Evolutionary conservation across 2,329 filamentous ascomycete genomes (phyloP).

Genomic region (Cryoendolithus antarcticus): DNA sequence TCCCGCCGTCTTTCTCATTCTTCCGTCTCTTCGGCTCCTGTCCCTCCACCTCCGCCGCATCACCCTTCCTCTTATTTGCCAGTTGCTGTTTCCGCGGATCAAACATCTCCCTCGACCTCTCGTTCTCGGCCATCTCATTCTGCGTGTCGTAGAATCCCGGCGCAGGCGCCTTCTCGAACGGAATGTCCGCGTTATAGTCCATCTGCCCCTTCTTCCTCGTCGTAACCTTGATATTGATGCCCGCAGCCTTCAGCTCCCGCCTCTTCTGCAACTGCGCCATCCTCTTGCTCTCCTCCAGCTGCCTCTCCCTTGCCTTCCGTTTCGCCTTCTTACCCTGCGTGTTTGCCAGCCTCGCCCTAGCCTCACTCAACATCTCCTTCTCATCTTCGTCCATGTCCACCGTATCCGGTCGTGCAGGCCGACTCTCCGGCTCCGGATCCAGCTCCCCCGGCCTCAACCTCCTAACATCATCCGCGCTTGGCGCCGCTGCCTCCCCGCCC

Average conservation of each 20-base stretch:
- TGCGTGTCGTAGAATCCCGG: constrained; percentile 86
- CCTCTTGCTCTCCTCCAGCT: constrained; percentile 85
- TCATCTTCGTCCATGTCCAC: constrained; percentile 98
- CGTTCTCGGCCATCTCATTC: constrained; percentile 70
- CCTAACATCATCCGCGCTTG: constrained; percentile 84
- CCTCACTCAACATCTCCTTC: constrained; percentile 98
- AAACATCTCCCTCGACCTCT: constrained; percentile 70
- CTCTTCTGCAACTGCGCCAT: constrained; percentile 88
- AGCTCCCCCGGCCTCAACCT: constrained; percentile 74
- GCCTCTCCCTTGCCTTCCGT: constrained; percentile 86
- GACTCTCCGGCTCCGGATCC: constrained; percentile 93
- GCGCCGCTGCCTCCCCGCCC: constrained; percentile 78
- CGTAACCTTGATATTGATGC: constrained; percentile 93
- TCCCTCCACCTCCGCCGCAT: constrained; percentile 63
- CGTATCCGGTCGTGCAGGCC: constrained; percentile 88
- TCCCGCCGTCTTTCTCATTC: constrained; percentile 70
- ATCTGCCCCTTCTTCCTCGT: constrained; percentile 91
- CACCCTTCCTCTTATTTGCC: constrained; percentile 84
- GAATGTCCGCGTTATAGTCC: constrained; percentile 99
- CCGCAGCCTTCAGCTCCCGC: constrained; percentile 89
- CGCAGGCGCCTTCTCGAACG: constrained; percentile 85
- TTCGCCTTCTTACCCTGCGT: constrained; percentile 99
- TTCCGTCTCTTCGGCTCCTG: constrained; percentile 73
- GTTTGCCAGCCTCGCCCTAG: constrained; percentile 87
- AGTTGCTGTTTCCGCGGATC: constrained; percentile 88